These are phyloP conservation scores for Acer yangbiense DNA, from an alignment of 345 rosid genomes.

Conservation along the genomic window DNA sequence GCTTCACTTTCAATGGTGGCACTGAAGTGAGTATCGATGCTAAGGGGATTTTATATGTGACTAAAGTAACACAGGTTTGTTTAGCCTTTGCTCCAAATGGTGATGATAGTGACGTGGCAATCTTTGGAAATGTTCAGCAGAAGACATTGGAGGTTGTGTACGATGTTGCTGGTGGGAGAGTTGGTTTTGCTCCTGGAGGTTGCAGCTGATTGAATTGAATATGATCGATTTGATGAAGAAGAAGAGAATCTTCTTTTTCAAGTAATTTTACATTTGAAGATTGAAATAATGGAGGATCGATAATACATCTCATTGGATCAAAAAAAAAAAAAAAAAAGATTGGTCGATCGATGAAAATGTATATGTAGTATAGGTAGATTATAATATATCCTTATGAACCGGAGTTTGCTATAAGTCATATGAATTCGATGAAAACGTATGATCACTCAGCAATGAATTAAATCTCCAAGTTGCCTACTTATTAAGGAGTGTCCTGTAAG, in stretches of 20 bases:
- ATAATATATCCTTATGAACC: background rate
- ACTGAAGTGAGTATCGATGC: slow-evolving; percentile 38
- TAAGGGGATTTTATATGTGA: slow-evolving; percentile 36
- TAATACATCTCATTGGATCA: background rate
- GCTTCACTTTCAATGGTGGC: slow-evolving; percentile 49
- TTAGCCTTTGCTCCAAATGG: slow-evolving; percentile 35
- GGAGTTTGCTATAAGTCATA: background rate
- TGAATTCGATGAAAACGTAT: too few species aligned
- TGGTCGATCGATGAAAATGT: background rate
- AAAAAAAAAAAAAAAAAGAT: too few species aligned
- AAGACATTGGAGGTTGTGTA: slow-evolving; percentile 69
- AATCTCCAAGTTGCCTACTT: too few species aligned
- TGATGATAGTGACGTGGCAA: slow-evolving; percentile 8
- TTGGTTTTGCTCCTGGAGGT: slow-evolving; percentile 54
- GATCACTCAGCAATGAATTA: too few species aligned
- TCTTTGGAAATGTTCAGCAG: slow-evolving; percentile 69
- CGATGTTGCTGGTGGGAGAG: slow-evolving; percentile 52
- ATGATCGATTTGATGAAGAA: background rate
- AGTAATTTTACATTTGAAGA: background rate
- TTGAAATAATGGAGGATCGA: background rate
- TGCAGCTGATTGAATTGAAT: slow-evolving; percentile 17
- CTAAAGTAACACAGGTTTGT: slow-evolving; percentile 58
- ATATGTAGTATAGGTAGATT: background rate
- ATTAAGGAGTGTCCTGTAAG: too few species aligned
- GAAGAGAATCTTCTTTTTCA: slow-evolving; percentile 6